Percentiles rank a stretch among this genome's conserved stretches.
phyloP scores from a whole-genome alignment of 306 rosid species.

The Vigna mungo region DNA sequence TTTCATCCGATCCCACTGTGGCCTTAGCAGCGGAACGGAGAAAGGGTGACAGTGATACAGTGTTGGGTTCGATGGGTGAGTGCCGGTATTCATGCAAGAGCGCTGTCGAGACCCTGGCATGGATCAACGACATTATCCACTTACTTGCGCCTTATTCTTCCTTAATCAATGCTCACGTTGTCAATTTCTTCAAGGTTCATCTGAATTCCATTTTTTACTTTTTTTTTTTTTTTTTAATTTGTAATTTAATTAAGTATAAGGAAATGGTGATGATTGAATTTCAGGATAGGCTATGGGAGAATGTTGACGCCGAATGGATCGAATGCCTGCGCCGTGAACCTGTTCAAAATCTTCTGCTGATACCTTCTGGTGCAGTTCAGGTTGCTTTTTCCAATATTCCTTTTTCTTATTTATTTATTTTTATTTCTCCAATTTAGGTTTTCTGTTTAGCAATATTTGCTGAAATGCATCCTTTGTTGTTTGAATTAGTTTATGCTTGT shows the following conservation, averaged over 20 bases:
- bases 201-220: not conserved
- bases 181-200: slow-evolving; percentile 80
- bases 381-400: slow-evolving; percentile 41
- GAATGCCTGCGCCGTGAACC: slow-evolving; percentile 72
- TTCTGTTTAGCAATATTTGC: not conserved
- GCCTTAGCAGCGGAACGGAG: not conserved
- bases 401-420: not conserved
- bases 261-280: slow-evolving; percentile 24
- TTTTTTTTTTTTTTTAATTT: not conserved
- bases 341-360: slow-evolving; percentile 67
- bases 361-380: slow-evolving; percentile 82
- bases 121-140: slow-evolving; percentile 78
- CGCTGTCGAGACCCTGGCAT: slow-evolving; percentile 55
- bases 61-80: not conserved
- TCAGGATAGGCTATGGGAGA: slow-evolving; percentile 83
- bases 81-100: slow-evolving; percentile 65
- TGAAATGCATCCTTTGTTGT: not conserved
- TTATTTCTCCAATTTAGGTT: not conserved
- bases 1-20: not conserved
- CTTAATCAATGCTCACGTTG: slow-evolving; percentile 71
- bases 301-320: slow-evolving; percentile 79
- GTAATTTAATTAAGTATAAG: not conserved
- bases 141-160: slow-evolving; percentile 62
- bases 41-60: not conserved
- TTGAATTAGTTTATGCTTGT: slow-evolving; percentile 5